Evolutionary conservation across 2,329 filamentous ascomycete genomes (phyloP).

Genomic region (Aspergillus viridinutans): DNA sequence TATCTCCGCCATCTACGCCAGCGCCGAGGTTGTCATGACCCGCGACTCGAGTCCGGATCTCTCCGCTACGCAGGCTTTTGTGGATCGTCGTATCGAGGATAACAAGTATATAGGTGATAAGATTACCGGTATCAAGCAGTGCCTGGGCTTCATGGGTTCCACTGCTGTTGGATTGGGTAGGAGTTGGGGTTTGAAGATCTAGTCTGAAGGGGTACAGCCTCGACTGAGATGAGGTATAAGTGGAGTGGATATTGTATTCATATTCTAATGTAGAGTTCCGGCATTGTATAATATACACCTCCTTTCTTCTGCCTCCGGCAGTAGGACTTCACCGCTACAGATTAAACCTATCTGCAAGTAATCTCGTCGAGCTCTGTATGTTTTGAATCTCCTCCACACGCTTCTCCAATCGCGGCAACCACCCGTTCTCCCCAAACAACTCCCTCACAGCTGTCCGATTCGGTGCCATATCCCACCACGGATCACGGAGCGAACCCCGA

Average conservation of each 20-base stretch:
- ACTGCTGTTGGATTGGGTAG: conserved; percentile 76
- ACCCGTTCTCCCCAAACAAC: conserved; percentile 23
- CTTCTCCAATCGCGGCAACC: conserved; percentile 20
- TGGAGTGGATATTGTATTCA: neutral
- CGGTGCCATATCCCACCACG: conserved; percentile 32
- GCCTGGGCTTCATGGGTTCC: conserved; percentile 74
- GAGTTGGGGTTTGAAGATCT: conserved; percentile 83
- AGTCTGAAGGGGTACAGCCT: conserved; percentile 7
- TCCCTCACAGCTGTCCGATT: conserved; percentile 27
- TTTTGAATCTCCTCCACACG: conserved; percentile 7
- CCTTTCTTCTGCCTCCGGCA: conserved; percentile 1
- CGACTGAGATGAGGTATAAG: neutral
- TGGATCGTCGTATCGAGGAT: conserved; percentile 71
- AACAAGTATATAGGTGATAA: conserved; percentile 58
- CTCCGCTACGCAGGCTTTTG: conserved; percentile 71
- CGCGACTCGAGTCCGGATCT: conserved; percentile 74
- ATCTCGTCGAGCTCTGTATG: neutral
- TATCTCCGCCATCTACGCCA: conserved; percentile 65
- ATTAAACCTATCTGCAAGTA: neutral
- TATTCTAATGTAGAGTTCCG: neutral
- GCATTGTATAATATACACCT: neutral
- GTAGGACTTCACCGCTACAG: neutral
- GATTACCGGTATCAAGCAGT: conserved; percentile 64
- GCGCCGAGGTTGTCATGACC: conserved; percentile 89
- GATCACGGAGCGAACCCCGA: conserved; percentile 5